A percentile compares a stretch with the other conserved stretches of the same genome.
These are phyloP conservation scores for Penicillium sp. DNA, from an alignment of 2,329 filamentous ascomycete genomes.

Conservation along the genomic window DNA sequence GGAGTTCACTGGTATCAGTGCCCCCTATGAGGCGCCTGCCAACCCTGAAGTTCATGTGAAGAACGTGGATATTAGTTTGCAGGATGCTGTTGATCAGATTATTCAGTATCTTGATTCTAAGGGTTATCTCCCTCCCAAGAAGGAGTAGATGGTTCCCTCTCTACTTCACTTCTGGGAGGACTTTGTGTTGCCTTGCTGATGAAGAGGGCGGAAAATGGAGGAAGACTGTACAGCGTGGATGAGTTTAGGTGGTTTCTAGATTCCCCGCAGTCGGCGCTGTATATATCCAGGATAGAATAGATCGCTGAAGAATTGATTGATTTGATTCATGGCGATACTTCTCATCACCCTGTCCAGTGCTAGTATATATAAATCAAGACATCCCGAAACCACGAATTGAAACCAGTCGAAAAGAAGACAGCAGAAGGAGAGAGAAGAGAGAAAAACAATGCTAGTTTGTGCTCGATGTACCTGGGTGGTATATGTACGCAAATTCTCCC, in stretches of 20 bases:
- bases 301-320: background rate
- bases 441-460: slow-evolving; percentile 21
- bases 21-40: slow-evolving; percentile 89
- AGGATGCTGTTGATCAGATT: slow-evolving; percentile 87
- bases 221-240: background rate
- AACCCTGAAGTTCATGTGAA: slow-evolving; percentile 85
- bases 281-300: background rate
- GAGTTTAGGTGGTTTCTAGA: background rate
- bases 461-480: slow-evolving; percentile 26
- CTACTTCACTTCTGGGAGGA: too few relatives aligned
- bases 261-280: background rate
- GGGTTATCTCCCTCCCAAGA: slow-evolving; percentile 59
- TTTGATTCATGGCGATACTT: background rate
- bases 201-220: background rate
- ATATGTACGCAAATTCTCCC: slow-evolving; percentile 26
- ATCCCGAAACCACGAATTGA: too few relatives aligned
- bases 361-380: too few relatives aligned
- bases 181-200: slow-evolving; percentile 12
- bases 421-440: background rate
- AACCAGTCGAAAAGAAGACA: background rate
- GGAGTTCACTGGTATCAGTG: slow-evolving; percentile 94
- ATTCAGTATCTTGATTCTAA: slow-evolving; percentile 74
- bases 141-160: too few relatives aligned
- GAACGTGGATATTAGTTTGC: slow-evolving; percentile 79
- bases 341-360: too few relatives aligned